Evolutionary conservation across 805 yeast genomes (phyloP), one percentile per base, ranked within the genome.

Genomic region (Metschnikowia continentalis): DNA sequence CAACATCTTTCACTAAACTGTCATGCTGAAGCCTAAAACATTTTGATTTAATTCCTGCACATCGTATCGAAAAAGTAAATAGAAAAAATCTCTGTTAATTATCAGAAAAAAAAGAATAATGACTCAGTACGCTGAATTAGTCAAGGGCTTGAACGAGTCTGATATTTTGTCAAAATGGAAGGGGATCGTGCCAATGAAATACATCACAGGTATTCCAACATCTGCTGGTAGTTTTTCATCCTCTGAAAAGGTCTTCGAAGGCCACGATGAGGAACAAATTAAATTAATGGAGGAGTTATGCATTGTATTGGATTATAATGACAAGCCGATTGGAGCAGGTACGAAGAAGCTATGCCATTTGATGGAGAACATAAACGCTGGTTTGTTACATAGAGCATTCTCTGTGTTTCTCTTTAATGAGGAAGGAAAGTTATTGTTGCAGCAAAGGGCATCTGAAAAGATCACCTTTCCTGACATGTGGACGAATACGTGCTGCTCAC

Each of bases 401-500:
- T 88, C 96, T 23, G 97, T 91, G n/a, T 94, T 94, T 61, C 71
- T 92, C 49, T 94, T 94, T 75, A 86, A 90, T 67, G 80, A 80
- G 20, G 81, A 88, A 42, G 83, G 83, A 52, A 78, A 86, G 69
- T 77, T 94, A 54, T 76, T 94, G 52, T 76, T 94, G 59, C 99
- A 94, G 72, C 97, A 92, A 72, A 83, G 99, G 61, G 98, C 99
- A 0, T 83, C 84, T 46, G 98, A 94, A 67, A 94, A 94, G 69
- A 94, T 94, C 72, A 94, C 99, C 1, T 94, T 94, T 70, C 96
- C 98, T 0, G 83, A 83, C 52, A 83, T 91, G 86, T 94, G 99
- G 99, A 94, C 99, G 23, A 94, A 94, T 68, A 94, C 99, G 1
- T 94, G 99, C 71, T 94, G 99, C 69, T 91, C 98, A 1, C 99